Evolutionary conservation across 2,329 filamentous ascomycete species (phyloP), one percentile per base, ranked within the genome.

Genomic region (Colletotrichum acutatum): DNA sequence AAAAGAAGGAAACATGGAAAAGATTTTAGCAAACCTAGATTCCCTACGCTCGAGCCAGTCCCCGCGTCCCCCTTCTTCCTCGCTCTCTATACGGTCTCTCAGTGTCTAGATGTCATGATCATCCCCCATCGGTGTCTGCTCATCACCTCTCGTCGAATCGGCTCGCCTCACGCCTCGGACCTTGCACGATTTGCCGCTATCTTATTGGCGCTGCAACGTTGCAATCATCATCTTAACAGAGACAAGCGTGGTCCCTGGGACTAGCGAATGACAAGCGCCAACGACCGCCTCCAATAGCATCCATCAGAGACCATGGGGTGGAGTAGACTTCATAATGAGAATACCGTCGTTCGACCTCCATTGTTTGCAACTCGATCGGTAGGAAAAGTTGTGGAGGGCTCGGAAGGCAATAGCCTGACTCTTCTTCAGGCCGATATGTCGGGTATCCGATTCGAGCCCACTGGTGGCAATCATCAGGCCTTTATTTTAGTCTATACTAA

Each of bases 141-240:
- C 34, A 68, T 26, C 19, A 30, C 28, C 9, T 60, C 42, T 66
- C 52, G 28, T 57, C 37, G 28, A 73, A 64, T 67, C 68, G 66
- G 54, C 59, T 65, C 16, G 66, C 58, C 65, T 63, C 49, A 26
- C 34, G 32, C 53, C 26, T 60, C 28, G 58, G 49, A 16, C 5
- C 32, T 34, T 30, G 49, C 26, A 30, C 26, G 56, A 62, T 67
- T 66, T 66, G 57, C 68, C 67, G 68, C 68, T 42, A 19, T 67
- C 49, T 71, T 37, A 71, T 71, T 74, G 68, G 61, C 56, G 57
- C 24, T 67, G 67, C 68, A 74, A 74, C 71, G 71, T 74, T 74
- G 71, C 71, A 71, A 67, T 74, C 68, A 53, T 30, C 26, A 67
- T 62, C 67, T 66, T n/a, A 24, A 66, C 61, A 34, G 24, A 46